These are phyloP conservation scores for Auricularia sp. DNA, from an alignment of 768 basidiomycete species.

Conservation along the genomic window DNA sequence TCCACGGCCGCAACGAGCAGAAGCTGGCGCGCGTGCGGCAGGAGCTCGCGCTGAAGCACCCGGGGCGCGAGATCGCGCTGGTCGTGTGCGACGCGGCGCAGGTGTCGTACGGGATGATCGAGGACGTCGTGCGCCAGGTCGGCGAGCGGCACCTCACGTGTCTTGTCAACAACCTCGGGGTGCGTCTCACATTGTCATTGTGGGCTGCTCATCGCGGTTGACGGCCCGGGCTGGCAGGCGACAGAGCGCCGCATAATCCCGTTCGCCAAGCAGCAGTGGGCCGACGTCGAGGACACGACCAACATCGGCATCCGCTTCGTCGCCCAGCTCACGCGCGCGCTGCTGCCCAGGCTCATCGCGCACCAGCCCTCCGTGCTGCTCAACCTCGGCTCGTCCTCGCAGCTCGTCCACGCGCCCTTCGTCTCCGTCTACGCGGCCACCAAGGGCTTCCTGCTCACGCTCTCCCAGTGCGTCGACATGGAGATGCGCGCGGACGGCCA, in stretches of 20 bases:
- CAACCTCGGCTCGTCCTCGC: not conserved
- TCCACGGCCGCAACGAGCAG: slow-evolving; percentile 8
- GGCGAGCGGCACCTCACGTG: not conserved
- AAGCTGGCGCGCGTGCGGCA: slow-evolving; percentile 4
- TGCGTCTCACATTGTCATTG: not conserved
- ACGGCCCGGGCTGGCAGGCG: not conserved
- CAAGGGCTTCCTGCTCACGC: not conserved
- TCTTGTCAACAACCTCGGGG: not conserved
- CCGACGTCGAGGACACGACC: not conserved
- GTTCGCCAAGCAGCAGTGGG: not conserved
- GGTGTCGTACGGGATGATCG: not conserved
- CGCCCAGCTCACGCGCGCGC: not conserved
- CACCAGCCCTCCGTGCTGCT: not conserved
- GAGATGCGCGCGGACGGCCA: not conserved
- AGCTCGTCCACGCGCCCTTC: not conserved
- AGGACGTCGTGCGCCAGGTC: not conserved
- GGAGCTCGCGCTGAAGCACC: slow-evolving; percentile 1
- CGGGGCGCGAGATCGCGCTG: not conserved
- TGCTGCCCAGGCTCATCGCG: not conserved
- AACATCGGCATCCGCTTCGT: not conserved
- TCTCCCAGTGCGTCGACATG: not conserved
- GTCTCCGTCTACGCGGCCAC: not conserved
- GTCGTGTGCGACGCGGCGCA: not conserved
- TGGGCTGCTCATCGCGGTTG: not conserved
- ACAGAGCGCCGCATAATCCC: not conserved